phyloP scores from a whole-genome alignment of 768 basidiomycete species.

The Xerocomus spinulosus region DNA sequence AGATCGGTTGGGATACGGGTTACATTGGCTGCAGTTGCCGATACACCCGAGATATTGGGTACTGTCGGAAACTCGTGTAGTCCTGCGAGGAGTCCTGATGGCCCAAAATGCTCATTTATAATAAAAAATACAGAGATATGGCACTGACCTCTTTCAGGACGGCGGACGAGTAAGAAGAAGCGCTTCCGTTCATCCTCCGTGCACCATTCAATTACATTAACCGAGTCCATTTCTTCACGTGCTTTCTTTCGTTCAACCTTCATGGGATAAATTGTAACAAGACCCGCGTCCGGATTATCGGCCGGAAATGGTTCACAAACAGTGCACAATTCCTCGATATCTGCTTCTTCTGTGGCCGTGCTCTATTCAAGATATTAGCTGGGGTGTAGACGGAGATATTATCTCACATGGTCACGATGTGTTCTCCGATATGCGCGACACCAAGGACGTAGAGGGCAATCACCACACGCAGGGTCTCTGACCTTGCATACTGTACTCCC shows the following conservation, averaged over 20 bases:
- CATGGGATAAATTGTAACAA: constrained; percentile 84
- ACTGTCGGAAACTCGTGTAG: constrained; percentile 82
- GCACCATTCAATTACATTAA: constrained; percentile 83
- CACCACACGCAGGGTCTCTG: constrained; percentile 65
- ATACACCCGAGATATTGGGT: constrained; percentile 44
- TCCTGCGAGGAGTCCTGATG: constrained; percentile 81
- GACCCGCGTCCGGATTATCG: constrained; percentile 12
- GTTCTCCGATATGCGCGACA: constrained; percentile 57
- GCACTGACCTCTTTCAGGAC: constrained; percentile 74
- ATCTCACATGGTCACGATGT: constrained; percentile 12
- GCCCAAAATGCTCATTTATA: neutral
- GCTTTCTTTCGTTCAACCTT: constrained; percentile 76
- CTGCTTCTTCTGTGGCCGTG: constrained; percentile 28
- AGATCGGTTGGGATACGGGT: constrained; percentile 33
- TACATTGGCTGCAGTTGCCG: constrained; percentile 34
- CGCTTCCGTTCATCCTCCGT: constrained; percentile 36
- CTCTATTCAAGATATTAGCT: neutral
- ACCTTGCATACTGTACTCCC: constrained; percentile 92
- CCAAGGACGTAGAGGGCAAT: constrained; percentile 65
- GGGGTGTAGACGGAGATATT: neutral
- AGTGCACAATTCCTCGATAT: constrained; percentile 76
- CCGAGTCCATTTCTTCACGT: constrained; percentile 78
- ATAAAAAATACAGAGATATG: neutral
- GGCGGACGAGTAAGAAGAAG: constrained; percentile 71
- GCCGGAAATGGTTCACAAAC: constrained; percentile 57